Evolutionary conservation across 1,284 basidiomycete species (phyloP).

Genomic region (Cutaneotrichosporon daszewskae): DNA sequence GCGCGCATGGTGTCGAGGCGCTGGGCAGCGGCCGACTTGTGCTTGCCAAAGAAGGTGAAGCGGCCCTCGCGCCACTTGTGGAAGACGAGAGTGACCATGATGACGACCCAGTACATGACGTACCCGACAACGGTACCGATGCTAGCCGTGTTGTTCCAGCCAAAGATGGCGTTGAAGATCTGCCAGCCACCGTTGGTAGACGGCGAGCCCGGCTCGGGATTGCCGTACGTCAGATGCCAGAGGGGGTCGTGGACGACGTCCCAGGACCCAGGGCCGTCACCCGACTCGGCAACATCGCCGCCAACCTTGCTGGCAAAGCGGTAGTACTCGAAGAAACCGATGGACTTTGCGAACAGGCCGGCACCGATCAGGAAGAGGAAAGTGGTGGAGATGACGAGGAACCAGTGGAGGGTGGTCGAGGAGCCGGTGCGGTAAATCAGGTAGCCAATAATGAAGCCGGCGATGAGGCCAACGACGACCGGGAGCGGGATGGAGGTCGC

Average conservation of each 20-base stretch:
- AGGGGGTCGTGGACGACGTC: conserved; percentile 65
- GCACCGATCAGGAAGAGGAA: conserved; percentile 85
- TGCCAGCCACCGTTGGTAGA: conserved; percentile 45
- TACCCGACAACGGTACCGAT: conserved; percentile 68
- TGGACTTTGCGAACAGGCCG: conserved; percentile 71
- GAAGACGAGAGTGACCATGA: conserved; percentile 58
- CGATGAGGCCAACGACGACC: conserved; percentile 71
- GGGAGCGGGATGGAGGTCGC: conserved; percentile 83
- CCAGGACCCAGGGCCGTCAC: conserved; percentile 53
- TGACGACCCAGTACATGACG: conserved; percentile 72
- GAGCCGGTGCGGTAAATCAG: conserved; percentile 48
- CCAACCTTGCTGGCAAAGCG: conserved; percentile 55
- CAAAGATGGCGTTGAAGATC: conserved; percentile 49
- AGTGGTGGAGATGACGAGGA: conserved; percentile 83
- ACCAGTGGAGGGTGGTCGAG: conserved; percentile 55
- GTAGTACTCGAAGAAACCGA: conserved; percentile 62
- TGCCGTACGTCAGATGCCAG: conserved; percentile 71
- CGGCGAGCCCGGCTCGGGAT: conserved; percentile 55
- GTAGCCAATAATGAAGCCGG: conserved; percentile 60
- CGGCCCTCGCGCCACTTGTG: conserved; percentile 62
- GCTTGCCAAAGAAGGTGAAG: conserved; percentile 43
- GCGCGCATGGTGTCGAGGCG: too few relatives aligned
- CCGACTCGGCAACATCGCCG: conserved; percentile 65
- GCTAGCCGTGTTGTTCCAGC: conserved; percentile 48
- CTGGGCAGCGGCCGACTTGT: too few relatives aligned